Conservation (phyloP, 116 monocot species). For the Dioscorea cayenensis region DNA sequence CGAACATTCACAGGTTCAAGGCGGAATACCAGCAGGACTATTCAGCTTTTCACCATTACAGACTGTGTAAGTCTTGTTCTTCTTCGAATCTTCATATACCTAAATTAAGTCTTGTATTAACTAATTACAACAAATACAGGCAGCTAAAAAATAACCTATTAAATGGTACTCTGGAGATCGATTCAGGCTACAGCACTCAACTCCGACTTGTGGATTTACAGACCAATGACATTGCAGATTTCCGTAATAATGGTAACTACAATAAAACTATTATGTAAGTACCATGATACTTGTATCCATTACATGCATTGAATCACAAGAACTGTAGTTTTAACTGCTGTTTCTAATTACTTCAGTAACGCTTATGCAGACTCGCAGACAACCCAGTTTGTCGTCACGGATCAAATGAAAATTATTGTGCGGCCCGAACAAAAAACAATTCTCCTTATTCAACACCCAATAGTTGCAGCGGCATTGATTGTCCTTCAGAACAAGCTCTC, state of each 20-base stretch:
- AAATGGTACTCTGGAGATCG: constrained; percentile 49
- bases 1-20: too few species aligned
- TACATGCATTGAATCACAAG: neutral
- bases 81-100: neutral
- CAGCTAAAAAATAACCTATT: constrained; percentile 39
- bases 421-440: neutral
- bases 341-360: neutral
- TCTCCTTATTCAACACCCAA: neutral
- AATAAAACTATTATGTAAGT: neutral
- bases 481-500: too few species aligned
- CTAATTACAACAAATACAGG: constrained; percentile 12
- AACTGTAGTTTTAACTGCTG: neutral
- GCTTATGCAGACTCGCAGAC: neutral
- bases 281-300: neutral
- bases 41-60: too few species aligned
- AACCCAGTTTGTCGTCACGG: neutral
- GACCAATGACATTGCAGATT: constrained; percentile 32
- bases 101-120: neutral
- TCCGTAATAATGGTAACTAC: constrained; percentile 26
- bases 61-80: too few species aligned
- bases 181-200: constrained; percentile 23
- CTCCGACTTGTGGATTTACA: constrained; percentile 54
- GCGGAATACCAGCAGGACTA: too few species aligned
- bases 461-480: neutral
- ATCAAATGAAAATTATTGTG: neutral